Percentiles rank a stretch among this genome's conserved stretches.
phyloP scores from a whole-genome alignment of 2,329 filamentous ascomycete genomes.

The Ophiobolus disseminans region DNA sequence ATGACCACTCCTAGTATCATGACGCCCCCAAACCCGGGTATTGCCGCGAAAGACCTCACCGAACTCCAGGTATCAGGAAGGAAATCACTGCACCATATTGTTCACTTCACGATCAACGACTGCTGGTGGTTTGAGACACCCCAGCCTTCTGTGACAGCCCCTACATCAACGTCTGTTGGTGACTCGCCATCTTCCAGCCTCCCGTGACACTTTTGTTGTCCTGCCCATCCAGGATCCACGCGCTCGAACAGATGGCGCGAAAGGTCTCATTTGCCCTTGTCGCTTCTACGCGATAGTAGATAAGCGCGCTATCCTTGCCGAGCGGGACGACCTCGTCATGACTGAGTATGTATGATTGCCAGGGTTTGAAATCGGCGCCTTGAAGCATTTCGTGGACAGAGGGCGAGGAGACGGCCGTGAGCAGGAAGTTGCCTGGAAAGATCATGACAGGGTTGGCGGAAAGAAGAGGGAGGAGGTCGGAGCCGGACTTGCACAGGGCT shows the following conservation, averaged over 20 bases:
- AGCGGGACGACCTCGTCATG: slow-evolving; percentile 36
- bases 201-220: slow-evolving; percentile 11
- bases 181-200: slow-evolving; percentile 38
- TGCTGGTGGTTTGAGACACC: no score
- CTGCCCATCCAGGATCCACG: slow-evolving; percentile 28
- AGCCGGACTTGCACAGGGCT: slow-evolving; percentile 43
- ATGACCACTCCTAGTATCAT: no score
- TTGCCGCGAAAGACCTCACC: no score
- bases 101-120: no score
- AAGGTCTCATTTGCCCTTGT: slow-evolving; percentile 23
- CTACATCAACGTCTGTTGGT: slow-evolving; percentile 39
- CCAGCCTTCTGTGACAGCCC: no score
- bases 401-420: slow-evolving; percentile 42
- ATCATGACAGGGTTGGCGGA: slow-evolving; percentile 50
- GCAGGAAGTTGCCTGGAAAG: slow-evolving; percentile 46
- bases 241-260: slow-evolving; percentile 36
- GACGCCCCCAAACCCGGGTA: no score
- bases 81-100: no score
- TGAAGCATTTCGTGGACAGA: slow-evolving; percentile 29
- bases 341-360: slow-evolving; percentile 34
- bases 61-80: no score
- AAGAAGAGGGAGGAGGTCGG: slow-evolving; percentile 41
- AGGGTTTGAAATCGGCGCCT: slow-evolving; percentile 26
- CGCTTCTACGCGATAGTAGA: slow-evolving; percentile 36
- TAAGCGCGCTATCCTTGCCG: slow-evolving; percentile 30